phyloP scores from a whole-genome alignment of 257 asterid genomes.

The Euphrasia confusa region DNA sequence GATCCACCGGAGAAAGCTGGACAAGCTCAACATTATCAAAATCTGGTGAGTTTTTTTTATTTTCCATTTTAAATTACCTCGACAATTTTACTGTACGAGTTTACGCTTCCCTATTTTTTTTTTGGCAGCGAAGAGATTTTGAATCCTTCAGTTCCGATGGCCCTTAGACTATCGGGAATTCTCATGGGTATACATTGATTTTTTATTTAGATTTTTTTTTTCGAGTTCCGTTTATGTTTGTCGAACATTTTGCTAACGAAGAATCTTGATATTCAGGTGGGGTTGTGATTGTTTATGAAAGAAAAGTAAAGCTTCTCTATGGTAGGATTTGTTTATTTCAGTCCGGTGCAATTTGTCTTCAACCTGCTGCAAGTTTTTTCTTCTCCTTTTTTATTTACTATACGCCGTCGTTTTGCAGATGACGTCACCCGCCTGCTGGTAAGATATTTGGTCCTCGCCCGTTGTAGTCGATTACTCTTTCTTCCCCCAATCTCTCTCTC shows the following conservation, averaged over 20 bases:
- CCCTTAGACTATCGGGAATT: conserved; percentile 91
- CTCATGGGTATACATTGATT: conserved; percentile 66
- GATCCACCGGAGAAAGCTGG: conserved; percentile 58
- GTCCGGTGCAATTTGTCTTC: neutral
- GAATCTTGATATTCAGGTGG: conserved; percentile 48
- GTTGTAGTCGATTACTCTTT: neutral
- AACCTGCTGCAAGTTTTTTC: neutral
- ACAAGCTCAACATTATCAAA: conserved; percentile 71
- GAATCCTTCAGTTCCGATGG: conserved; percentile 93
- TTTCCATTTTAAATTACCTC: neutral
- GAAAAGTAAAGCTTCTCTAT: conserved; percentile 82
- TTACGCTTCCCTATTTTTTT: conserved; percentile 9
- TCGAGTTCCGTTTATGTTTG: conserved; percentile 9
- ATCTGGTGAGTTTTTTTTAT: conserved; percentile 47
- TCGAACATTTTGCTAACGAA: neutral
- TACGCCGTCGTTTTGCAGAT: conserved; percentile 45
- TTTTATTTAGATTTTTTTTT: too few species aligned
- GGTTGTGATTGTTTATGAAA: conserved; percentile 87
- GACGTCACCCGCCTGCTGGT: conserved; percentile 89
- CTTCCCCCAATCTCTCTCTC: neutral
- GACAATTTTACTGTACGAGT: neutral
- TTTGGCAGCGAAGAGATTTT: conserved; percentile 72
- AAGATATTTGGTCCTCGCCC: conserved; percentile 25
- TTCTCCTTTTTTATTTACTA: neutral
- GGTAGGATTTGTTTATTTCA: conserved; percentile 41